phyloP scores from a whole-genome alignment of 2,329 filamentous ascomycete genomes.

The Fusarium bactridioides region DNA sequence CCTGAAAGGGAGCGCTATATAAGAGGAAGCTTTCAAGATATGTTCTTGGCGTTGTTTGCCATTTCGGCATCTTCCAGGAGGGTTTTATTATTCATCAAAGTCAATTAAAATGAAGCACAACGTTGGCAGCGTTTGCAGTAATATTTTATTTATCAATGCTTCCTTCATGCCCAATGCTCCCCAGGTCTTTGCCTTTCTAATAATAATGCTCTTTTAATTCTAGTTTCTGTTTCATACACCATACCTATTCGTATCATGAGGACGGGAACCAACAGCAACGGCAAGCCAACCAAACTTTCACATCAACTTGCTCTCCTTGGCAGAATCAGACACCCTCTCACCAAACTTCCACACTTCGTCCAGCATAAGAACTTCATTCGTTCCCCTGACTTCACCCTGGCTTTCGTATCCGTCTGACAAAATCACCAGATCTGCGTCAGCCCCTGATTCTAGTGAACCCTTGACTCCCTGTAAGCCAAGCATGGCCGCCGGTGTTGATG shows the following conservation, averaged over 20 bases:
- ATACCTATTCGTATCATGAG: conserved; percentile 10
- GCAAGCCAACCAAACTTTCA: conserved; percentile 13
- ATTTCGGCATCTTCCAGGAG: conserved; percentile 3
- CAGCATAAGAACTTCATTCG: conserved; percentile 63
- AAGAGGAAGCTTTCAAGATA: background rate
- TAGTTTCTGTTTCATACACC: conserved; percentile 10
- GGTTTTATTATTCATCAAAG: background rate
- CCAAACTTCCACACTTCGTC: conserved; percentile 86
- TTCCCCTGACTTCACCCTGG: conserved; percentile 45
- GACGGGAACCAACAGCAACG: background rate
- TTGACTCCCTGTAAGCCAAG: conserved; percentile 72
- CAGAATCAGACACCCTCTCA: conserved; percentile 52
- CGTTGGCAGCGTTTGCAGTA: background rate
- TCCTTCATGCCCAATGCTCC: background rate
- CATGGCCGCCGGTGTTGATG: conserved; percentile 79
- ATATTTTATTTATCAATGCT: conserved; percentile 1
- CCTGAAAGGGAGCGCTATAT: conserved; percentile 1
- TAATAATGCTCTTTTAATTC: conserved; percentile 5
- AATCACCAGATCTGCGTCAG: conserved; percentile 75
- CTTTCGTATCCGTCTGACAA: conserved; percentile 60
- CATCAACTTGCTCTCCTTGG: conserved; percentile 21
- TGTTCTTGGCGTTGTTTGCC: background rate
- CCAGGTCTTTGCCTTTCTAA: background rate
- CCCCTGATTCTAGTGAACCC: conserved; percentile 68
- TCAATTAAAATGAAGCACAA: background rate